Evolutionary conservation across 1,139 yeast species (phyloP).

Genomic region (Eremothecium gossypii): DNA sequence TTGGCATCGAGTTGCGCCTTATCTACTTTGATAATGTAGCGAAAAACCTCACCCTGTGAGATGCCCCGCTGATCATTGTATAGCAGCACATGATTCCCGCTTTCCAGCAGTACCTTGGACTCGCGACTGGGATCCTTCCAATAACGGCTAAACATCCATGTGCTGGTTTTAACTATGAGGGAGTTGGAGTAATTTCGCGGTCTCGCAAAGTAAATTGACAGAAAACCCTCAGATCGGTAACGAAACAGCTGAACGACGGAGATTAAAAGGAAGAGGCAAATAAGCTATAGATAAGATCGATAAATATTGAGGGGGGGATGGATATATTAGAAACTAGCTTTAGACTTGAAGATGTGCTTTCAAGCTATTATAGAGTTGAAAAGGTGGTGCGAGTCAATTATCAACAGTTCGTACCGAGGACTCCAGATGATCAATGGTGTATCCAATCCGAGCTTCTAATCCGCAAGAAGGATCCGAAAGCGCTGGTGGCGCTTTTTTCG

Average conservation of each 20-base stretch:
- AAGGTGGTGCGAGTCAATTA: slow-evolving; percentile 26
- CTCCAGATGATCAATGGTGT: slow-evolving; percentile 35
- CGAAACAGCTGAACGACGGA: not conserved
- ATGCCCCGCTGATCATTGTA: slow-evolving; percentile 16
- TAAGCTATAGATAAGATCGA: not conserved
- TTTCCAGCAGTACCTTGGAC: too few relatives aligned
- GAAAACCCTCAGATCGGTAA: not conserved
- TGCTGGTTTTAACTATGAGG: too few relatives aligned
- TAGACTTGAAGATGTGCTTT: slow-evolving; percentile 22
- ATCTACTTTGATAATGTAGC: slow-evolving; percentile 22
- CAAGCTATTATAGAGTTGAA: slow-evolving; percentile 26
- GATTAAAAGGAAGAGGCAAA: not conserved
- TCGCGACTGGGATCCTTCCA: too few relatives aligned
- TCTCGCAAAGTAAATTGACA: too few relatives aligned
- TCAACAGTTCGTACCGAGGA: slow-evolving; percentile 26
- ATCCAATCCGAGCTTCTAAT: slow-evolving; percentile 53
- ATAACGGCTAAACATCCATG: too few relatives aligned
- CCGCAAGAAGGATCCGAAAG: slow-evolving; percentile 42
- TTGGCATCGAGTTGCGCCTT: slow-evolving; percentile 11
- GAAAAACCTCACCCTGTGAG: slow-evolving; percentile 22
- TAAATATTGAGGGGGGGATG: not conserved
- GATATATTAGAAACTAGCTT: slow-evolving; percentile 5
- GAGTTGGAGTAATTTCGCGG: too few relatives aligned
- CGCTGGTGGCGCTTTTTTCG: slow-evolving; percentile 49
- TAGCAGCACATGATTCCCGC: slow-evolving; percentile 8